Evolutionary conservation across 352 stramenopile species (phyloP).

Genomic region (Globisporangium radiosum): DNA sequence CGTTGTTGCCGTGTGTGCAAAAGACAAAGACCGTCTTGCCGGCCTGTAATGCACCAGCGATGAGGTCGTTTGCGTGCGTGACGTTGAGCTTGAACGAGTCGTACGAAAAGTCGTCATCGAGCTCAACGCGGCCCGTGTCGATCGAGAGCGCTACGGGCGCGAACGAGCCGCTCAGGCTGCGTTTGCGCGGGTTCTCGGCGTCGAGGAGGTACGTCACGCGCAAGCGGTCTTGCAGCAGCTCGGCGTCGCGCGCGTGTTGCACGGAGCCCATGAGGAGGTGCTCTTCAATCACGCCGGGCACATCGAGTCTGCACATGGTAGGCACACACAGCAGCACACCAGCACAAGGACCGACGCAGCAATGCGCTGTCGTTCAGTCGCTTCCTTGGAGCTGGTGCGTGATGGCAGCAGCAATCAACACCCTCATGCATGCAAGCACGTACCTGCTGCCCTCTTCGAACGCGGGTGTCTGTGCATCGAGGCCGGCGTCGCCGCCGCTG

Average conservation of each 20-base stretch:
- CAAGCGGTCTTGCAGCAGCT: slow-evolving; percentile 47
- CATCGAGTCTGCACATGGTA: slow-evolving; percentile 32
- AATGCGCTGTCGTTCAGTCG: not conserved
- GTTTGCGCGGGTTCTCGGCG: slow-evolving; percentile 60
- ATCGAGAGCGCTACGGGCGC: slow-evolving; percentile 19
- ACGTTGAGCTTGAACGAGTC: slow-evolving; percentile 47
- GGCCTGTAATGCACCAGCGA: slow-evolving; percentile 26
- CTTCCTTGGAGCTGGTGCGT: no score
- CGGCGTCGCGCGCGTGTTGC: slow-evolving; percentile 43
- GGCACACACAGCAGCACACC: no score
- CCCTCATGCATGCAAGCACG: not conserved
- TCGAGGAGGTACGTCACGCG: slow-evolving; percentile 44
- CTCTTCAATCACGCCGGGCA: slow-evolving; percentile 50
- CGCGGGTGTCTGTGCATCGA: slow-evolving; percentile 2
- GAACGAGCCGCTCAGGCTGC: slow-evolving; percentile 14
- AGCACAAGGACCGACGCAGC: no score
- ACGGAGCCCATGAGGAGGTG: slow-evolving; percentile 56
- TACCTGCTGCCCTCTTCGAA: slow-evolving; percentile 16
- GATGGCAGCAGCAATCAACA: no score
- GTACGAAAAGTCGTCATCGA: slow-evolving; percentile 61
- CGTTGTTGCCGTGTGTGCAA: slow-evolving; percentile 68
- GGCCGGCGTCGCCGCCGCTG: not conserved
- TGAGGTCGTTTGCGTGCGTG: slow-evolving; percentile 35
- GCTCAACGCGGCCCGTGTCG: slow-evolving; percentile 33
- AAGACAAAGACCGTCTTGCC: slow-evolving; percentile 60